These are phyloP conservation scores for Cutaneotrichosporon spelunceum DNA, from an alignment of 1,284 basidiomycete species.

Conservation along the genomic window DNA sequence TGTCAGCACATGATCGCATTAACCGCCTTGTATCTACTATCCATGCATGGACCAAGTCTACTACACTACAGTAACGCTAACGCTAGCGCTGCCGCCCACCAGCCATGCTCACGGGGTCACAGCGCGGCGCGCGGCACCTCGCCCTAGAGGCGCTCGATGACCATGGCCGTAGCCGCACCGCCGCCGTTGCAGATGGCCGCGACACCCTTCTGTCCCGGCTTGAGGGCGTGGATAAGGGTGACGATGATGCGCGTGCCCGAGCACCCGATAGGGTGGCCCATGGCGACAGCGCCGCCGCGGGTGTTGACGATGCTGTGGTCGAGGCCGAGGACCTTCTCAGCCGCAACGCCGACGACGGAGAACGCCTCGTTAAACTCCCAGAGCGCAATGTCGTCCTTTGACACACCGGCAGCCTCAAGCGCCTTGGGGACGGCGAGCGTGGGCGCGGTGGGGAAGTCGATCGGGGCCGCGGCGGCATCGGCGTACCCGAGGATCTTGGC, in stretches of 20 bases:
- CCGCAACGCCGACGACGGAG: slow-evolving; percentile 87
- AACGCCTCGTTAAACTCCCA: slow-evolving; percentile 99
- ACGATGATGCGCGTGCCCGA: slow-evolving; percentile 95
- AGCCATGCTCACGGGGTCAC: slow-evolving; percentile 6
- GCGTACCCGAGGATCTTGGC: slow-evolving; percentile 91
- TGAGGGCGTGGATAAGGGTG: slow-evolving; percentile 84
- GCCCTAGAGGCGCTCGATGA: slow-evolving; percentile 73
- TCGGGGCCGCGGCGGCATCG: slow-evolving; percentile 92
- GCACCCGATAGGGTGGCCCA: slow-evolving; percentile 91
- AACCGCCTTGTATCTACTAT: neutral
- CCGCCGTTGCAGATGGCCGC: slow-evolving; percentile 98
- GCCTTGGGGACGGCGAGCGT: slow-evolving; percentile 87
- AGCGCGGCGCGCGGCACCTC: slow-evolving; percentile 6
- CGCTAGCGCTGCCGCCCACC: slow-evolving; percentile 3
- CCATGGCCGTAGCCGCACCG: slow-evolving; percentile 84
- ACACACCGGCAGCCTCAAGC: slow-evolving; percentile 79
- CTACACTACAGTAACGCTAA: slow-evolving; percentile 3
- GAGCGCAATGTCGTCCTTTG: slow-evolving; percentile 76
- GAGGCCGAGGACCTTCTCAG: slow-evolving; percentile 81
- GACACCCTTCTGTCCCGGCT: slow-evolving; percentile 93
- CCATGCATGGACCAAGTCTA: neutral
- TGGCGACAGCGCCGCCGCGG: slow-evolving; percentile 88
- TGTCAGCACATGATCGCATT: too few species aligned
- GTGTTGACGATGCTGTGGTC: slow-evolving; percentile 87
- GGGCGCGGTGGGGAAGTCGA: slow-evolving; percentile 96